phyloP scores from a whole-genome alignment of 768 basidiomycete genomes.

The Tricholoma saponaceum region DNA sequence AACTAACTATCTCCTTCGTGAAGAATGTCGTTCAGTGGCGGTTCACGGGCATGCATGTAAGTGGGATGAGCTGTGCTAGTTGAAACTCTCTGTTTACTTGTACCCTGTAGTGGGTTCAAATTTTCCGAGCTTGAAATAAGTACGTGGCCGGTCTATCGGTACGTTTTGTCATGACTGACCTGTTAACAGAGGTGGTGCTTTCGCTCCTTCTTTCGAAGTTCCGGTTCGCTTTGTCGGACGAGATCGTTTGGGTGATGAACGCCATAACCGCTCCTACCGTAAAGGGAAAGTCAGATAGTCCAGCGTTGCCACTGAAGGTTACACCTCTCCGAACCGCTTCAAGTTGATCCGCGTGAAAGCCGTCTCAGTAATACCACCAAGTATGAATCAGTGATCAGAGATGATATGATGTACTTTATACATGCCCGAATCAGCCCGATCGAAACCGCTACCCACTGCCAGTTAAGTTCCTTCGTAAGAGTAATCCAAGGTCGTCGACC shows the following conservation, averaged over 20 bases:
- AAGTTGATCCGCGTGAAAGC: neutral
- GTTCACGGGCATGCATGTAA: conserved; percentile 43
- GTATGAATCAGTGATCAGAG: neutral
- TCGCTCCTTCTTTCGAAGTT: conserved; percentile 22
- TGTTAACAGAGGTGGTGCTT: conserved; percentile 22
- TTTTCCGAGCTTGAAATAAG: conserved; percentile 53
- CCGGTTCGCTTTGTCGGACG: conserved; percentile 18
- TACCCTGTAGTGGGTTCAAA: conserved; percentile 40
- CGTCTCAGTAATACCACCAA: neutral
- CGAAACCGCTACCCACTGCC: no score
- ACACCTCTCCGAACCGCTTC: neutral
- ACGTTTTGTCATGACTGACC: neutral
- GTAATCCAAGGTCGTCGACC: neutral
- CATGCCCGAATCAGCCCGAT: no score
- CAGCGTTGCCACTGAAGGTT: neutral
- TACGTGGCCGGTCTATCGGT: conserved; percentile 10
- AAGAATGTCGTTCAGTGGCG: conserved; percentile 43
- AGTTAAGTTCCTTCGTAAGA: no score
- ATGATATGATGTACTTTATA: neutral
- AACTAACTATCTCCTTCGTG: neutral
- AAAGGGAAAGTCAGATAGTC: neutral
- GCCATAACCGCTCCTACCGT: conserved; percentile 19
- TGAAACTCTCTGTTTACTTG: neutral
- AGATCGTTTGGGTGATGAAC: conserved; percentile 27
- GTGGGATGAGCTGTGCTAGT: conserved; percentile 9